These are phyloP conservation scores for Mucor indicus DNA, from an alignment of 371 early-diverging fungal species.

Conservation along the genomic window DNA sequence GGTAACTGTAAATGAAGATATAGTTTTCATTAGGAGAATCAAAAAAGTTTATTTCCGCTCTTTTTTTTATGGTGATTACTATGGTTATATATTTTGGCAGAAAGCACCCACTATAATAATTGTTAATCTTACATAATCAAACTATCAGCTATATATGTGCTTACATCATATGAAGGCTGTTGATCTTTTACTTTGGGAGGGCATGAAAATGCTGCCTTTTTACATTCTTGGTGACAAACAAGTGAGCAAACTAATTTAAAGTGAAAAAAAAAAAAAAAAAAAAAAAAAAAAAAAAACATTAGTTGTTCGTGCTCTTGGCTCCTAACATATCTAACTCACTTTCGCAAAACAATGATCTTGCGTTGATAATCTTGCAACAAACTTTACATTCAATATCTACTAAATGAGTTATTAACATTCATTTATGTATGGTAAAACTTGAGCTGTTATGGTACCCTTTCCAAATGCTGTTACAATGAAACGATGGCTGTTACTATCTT, in stretches of 20 bases:
- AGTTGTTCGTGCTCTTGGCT: background rate
- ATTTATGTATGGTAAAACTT: background rate
- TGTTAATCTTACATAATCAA: background rate
- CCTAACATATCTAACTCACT: constrained; percentile 16
- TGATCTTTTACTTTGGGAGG: constrained; percentile 46
- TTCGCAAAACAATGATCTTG: constrained; percentile 34
- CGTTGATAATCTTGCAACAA: constrained; percentile 27
- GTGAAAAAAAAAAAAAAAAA: background rate
- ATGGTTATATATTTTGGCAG: constrained; percentile 16
- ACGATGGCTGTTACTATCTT: constrained; percentile 31
- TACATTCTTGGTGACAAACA: constrained; percentile 41
- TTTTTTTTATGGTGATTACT: constrained; percentile 3
- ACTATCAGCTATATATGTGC: background rate
- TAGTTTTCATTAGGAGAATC: too few species aligned
- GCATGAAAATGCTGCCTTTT: constrained; percentile 37
- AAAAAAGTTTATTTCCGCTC: too few species aligned
- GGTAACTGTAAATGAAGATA: too few species aligned
- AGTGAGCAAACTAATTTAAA: constrained; percentile 45
- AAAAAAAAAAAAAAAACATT: background rate
- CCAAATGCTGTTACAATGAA: constrained; percentile 38
- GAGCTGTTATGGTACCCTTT: constrained; percentile 30
- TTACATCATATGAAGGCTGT: constrained; percentile 45
- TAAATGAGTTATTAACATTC: background rate
- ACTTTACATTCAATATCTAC: constrained; percentile 40
- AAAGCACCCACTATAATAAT: constrained; percentile 9